Evolutionary conservation across 1,284 basidiomycete species (phyloP), one percentile per base, ranked within the genome.

Genomic region (Ustilago shanxiensis): DNA sequence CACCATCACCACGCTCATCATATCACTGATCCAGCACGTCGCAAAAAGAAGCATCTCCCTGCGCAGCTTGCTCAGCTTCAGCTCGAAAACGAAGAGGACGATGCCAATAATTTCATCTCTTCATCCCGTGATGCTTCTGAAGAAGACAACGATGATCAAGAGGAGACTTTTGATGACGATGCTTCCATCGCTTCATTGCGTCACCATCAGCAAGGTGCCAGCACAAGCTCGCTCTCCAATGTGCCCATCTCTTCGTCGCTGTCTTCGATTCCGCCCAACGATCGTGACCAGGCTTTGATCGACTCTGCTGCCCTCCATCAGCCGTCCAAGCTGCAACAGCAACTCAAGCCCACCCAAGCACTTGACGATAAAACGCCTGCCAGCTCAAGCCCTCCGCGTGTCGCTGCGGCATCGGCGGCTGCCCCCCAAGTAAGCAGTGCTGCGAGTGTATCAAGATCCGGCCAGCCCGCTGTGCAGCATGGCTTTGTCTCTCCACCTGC

Each of bases 71-170:
- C 74, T 6, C 74, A 77, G 64, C 75, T 72, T 8, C 75, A 77
- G 60, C 70, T 73, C 58, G 73, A 72, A 6, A 67, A 71, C 56
- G 73, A 79, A 26, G 73, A 76, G 8, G 66, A 72, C 3, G 63
- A 64, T 39, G 59, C 57, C 47, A 65, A 72, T 54, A 72, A 72
- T 53, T 67, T 70, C 47, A 73, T 79, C 47, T 79, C 77, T 10
- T 79, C 77, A 2, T 79, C 77, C 5, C 61, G 77, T 8, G 77
- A 79, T 52, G 77, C 77, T 26, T 76, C 73, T 8, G 77, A 79
- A 56, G 77, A 79, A 53, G 77, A 79, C 67, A 79, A 79, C 44
- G 77, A 79, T 54, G 77, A 79, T 13, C 70, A 76, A 22, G 77
- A 79, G 22, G 70, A 76, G 55, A 77, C 70, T 2, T 77, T 77